These are phyloP conservation scores for Neopestalotiopsis sp. DNA, from an alignment of 2,329 filamentous ascomycete species.

Conservation along the genomic window DNA sequence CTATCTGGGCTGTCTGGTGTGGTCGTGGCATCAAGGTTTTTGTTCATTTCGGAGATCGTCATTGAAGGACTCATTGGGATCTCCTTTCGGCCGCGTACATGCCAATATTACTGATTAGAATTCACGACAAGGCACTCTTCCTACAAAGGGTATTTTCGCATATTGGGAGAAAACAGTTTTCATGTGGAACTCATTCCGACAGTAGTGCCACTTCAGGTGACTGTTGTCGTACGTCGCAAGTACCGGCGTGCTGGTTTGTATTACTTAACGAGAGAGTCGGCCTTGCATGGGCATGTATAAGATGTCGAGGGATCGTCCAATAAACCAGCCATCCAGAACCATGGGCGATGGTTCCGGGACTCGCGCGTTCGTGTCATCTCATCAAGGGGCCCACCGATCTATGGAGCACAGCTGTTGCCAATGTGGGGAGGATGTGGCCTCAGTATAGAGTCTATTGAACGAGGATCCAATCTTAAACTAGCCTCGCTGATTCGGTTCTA, in stretches of 20 bases:
- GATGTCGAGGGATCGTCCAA: not conserved
- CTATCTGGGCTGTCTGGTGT: not conserved
- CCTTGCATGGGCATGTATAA: not conserved
- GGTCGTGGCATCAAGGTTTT: not conserved
- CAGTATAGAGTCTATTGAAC: slow-evolving; percentile 3
- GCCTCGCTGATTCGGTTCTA: not conserved
- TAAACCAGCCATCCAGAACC: not conserved
- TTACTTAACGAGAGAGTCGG: slow-evolving; percentile 3
- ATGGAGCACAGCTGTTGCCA: slow-evolving; percentile 1
- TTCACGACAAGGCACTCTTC: not conserved
- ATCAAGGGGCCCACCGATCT: not conserved
- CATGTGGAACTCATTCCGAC: not conserved
- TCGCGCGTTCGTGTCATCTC: not conserved
- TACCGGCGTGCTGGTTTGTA: not conserved
- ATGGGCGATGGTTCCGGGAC: not conserved
- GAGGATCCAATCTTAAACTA: not conserved
- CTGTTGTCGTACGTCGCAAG: not conserved
- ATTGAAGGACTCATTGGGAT: not conserved
- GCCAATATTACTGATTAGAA: not conserved
- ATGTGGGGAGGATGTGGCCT: not conserved
- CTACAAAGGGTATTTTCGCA: not conserved
- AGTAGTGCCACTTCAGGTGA: not conserved
- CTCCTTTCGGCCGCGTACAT: not conserved
- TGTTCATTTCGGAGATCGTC: not conserved
- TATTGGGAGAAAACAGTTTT: not conserved